These are phyloP conservation scores for Pestalotiopsis sp. DNA, from an alignment of 2,329 filamentous ascomycete species.

Conservation along the genomic window DNA sequence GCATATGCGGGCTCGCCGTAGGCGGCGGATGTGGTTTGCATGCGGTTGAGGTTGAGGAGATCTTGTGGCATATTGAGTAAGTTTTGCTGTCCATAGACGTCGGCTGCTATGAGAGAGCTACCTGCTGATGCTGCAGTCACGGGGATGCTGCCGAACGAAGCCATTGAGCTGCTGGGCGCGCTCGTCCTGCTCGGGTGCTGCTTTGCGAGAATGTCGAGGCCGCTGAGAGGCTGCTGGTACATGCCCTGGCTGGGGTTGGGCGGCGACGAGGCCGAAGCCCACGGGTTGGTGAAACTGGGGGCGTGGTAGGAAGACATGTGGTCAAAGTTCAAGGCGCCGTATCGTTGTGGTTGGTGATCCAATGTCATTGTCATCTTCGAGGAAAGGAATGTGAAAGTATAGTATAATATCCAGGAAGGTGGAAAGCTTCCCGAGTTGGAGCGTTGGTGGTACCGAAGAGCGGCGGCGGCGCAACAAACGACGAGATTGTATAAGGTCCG, in stretches of 20 bases:
- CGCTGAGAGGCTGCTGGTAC: constrained; percentile 61
- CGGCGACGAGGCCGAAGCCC: constrained; percentile 65
- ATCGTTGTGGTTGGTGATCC: constrained; percentile 85
- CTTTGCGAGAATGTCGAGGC: constrained; percentile 59
- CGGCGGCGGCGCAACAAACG: constrained; percentile 14
- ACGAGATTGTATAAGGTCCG: constrained; percentile 22
- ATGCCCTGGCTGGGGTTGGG: constrained; percentile 61
- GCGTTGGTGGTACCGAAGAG: neutral
- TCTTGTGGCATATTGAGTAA: constrained; percentile 77
- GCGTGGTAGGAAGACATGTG: constrained; percentile 70
- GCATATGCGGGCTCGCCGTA: constrained; percentile 73
- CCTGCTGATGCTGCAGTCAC: constrained; percentile 75
- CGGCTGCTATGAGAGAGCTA: constrained; percentile 60
- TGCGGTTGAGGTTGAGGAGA: constrained; percentile 69
- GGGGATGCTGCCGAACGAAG: constrained; percentile 72
- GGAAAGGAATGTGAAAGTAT: constrained; percentile 22
- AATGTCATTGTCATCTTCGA: constrained; percentile 91
- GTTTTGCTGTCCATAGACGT: constrained; percentile 63
- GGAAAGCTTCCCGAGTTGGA: neutral
- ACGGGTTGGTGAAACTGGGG: constrained; percentile 90
- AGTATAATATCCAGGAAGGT: constrained; percentile 15
- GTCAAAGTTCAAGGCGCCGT: constrained; percentile 79
- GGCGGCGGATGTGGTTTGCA: constrained; percentile 62
- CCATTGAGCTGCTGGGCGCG: constrained; percentile 64
- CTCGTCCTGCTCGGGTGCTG: constrained; percentile 60